These are phyloP conservation scores for Prunus mira DNA, from an alignment of 306 rosid species.

Conservation along the genomic window DNA sequence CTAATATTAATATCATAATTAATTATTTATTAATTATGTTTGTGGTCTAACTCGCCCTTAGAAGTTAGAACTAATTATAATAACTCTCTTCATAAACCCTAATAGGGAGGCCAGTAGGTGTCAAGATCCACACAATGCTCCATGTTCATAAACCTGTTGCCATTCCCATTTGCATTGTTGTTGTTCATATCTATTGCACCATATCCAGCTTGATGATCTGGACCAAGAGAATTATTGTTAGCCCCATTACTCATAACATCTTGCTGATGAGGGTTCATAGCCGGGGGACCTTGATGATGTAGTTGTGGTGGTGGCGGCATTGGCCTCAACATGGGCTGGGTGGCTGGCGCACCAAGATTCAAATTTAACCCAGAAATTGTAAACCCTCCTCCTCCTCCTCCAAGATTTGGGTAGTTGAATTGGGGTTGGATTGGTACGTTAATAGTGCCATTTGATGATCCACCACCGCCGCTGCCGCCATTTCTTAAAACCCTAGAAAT, in stretches of 20 bases:
- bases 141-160: constrained; percentile 57
- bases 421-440: constrained; percentile 45
- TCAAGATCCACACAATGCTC: constrained; percentile 80
- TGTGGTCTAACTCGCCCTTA: not conserved
- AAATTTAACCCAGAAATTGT: constrained; percentile 68
- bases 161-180: constrained; percentile 18
- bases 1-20: not conserved
- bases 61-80: not conserved
- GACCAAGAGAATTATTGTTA: not conserved
- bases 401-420: constrained; percentile 38
- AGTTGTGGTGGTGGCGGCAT: constrained; percentile 30
- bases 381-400: constrained; percentile 51
- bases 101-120: constrained; percentile 70
- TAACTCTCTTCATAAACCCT: constrained; percentile 5
- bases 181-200: constrained; percentile 47
- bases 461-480: constrained; percentile 10
- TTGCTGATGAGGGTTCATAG: constrained; percentile 20
- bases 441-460: constrained; percentile 21
- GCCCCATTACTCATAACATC: constrained; percentile 15
- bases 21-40: not conserved
- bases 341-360: constrained; percentile 50
- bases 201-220: constrained; percentile 36
- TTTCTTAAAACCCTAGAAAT: constrained; percentile 49
- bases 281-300: not conserved
- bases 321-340: constrained; percentile 36